Base-by-base conservation (phyloP, 345 rosid genomes). In the Erodium maritimum region DNA sequence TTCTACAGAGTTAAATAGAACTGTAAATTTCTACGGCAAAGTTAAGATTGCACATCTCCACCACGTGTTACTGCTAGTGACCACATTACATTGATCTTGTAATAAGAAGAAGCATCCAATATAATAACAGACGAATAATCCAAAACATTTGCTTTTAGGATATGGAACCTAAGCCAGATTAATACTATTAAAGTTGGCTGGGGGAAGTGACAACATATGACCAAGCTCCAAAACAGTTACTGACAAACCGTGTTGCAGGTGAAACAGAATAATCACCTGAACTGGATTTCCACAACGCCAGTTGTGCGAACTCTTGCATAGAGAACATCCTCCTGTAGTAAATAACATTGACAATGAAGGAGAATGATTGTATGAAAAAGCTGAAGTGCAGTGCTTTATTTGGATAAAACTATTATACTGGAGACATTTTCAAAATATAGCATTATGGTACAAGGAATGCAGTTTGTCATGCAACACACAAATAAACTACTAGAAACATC, bases 291-390 rank as follows among this genome's bases (percentile, higher is more conserved):
- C 52, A 94, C 96, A 11, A 94, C 96, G 66, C 99, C 97, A 57
- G 96, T 87, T 25, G 99, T 94, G 57, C 99, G 96, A 64, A 90
- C 87, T 81, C 99, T 83, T 17, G 99, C 96, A 74, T 82, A 82
- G 19, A 94, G 96, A 66, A 94, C 83, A 70, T 94, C 99, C 46
- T 94, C 99, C 97, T 90, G 82, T 62, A 64, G 58, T 20, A 57
- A 19, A n/a, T n/a, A n/a, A n/a, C n/a, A n/a, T n/a, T n/a, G n/a
- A n/a, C n/a, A n/a, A n/a, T n/a, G n/a, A n/a, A n/a, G n/a, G 13
- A 11, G 46, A 37, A 5, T 12, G 46, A 37, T n/a, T n/a, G n/a
- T n/a, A 4, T 37, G 46, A 8, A 29, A 8, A 29, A 29, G 34
- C 34, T 29, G 8, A 8, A 29, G 3, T 29, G 34, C 34, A 3